phyloP scores from a whole-genome alignment of 345 rosid species.

The Populus ilicifolia region DNA sequence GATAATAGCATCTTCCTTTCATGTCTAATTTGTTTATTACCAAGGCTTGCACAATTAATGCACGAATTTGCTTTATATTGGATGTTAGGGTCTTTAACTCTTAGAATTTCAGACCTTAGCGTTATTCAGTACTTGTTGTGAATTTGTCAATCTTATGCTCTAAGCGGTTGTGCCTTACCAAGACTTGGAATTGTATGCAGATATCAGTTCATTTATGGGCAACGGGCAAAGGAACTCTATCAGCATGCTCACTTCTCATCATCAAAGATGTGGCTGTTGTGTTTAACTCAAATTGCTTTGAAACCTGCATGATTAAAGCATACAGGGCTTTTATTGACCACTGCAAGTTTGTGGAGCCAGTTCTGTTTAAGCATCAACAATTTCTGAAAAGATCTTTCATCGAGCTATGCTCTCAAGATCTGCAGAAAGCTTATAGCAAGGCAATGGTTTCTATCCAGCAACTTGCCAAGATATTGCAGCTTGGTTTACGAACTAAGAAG shows the following conservation, averaged over 20 bases:
- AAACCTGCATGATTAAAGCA: conserved; percentile 54
- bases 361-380: conserved; percentile 34
- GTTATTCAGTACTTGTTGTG: neutral
- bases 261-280: conserved; percentile 53
- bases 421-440: conserved; percentile 63
- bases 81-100: neutral
- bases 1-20: neutral
- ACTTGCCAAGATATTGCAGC: conserved; percentile 67
- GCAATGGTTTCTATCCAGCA: conserved; percentile 56
- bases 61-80: neutral
- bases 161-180: conserved; percentile 7
- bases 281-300: conserved; percentile 57
- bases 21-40: neutral
- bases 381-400: conserved; percentile 65
- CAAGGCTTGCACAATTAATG: neutral
- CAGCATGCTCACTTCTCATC: conserved; percentile 52
- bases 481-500: conserved; percentile 69
- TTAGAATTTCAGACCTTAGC: neutral
- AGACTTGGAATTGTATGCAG: conserved; percentile 36
- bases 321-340: conserved; percentile 63
- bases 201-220: conserved; percentile 72
- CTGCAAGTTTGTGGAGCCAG: conserved; percentile 55
- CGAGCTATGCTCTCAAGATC: conserved; percentile 73
- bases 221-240: conserved; percentile 53
- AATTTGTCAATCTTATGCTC: neutral